Conservation (phyloP, 75 land plant genomes). For the Larix kaempferi region DNA sequence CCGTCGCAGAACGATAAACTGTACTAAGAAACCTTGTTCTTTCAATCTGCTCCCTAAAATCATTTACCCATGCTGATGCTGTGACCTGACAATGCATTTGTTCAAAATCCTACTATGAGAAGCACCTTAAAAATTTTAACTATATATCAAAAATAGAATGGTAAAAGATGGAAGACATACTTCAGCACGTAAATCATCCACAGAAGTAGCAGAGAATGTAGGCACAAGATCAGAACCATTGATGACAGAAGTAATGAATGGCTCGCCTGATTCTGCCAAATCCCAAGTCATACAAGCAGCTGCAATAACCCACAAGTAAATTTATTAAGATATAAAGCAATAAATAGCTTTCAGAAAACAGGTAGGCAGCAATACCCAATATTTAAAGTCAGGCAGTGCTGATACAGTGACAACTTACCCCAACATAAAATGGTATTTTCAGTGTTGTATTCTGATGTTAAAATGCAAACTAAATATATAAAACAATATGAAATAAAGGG, state of each 20-base stretch:
- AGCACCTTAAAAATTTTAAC: neutral
- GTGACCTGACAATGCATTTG: conserved; percentile 51
- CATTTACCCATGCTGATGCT: conserved; percentile 96
- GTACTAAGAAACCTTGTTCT: conserved; percentile 68
- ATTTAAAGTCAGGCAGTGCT: neutral
- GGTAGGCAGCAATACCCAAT: neutral
- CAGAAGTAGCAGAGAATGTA: conserved; percentile 79
- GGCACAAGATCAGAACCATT: conserved; percentile 96
- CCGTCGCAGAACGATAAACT: conserved; percentile 84
- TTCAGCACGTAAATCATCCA: conserved; percentile 91
- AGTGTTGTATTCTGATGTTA: neutral
- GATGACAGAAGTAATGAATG: conserved; percentile 73
- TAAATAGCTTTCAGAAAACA: neutral
- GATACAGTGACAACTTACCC: neutral
- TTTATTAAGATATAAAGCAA: conserved; percentile 2
- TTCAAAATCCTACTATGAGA: neutral
- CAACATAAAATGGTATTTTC: neutral
- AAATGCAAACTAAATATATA: neutral
- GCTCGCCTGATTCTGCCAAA: conserved; percentile 90
- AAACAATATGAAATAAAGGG: neutral
- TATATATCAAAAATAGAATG: neutral
- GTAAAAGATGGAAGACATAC: conserved; percentile 26
- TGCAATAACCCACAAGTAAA: conserved; percentile 24
- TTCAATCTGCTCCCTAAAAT: conserved; percentile 90
- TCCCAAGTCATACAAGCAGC: conserved; percentile 99